These are phyloP conservation scores for Artemisia tridentata DNA, from an alignment of 129 eudicot species.

Conservation along the genomic window DNA sequence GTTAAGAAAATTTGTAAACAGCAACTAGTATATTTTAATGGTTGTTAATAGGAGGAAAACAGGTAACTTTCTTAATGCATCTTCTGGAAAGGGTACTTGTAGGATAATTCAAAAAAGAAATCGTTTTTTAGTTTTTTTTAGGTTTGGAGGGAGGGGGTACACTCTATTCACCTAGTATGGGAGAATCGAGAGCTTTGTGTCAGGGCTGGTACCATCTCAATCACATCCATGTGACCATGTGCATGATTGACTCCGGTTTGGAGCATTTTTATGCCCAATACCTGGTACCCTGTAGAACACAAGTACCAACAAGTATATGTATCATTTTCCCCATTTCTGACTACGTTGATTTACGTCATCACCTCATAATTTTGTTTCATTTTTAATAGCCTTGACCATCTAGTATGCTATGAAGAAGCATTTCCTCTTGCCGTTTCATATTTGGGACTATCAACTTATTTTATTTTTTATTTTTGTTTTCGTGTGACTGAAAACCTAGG, in stretches of 20 bases:
- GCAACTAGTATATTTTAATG: too few species aligned
- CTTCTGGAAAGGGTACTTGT: too few species aligned
- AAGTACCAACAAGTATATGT: neutral
- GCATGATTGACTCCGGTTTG: neutral
- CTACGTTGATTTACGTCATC: neutral
- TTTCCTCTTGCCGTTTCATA: too few species aligned
- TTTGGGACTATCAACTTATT: too few species aligned
- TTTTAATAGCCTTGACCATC: neutral
- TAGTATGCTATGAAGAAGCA: neutral
- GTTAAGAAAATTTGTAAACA: too few species aligned
- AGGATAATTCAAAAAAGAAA: too few species aligned
- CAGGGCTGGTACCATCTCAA: neutral
- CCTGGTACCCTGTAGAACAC: neutral
- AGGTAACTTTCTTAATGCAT: too few species aligned
- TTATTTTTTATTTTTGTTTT: too few species aligned
- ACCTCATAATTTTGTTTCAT: neutral
- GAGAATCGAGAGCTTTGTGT: neutral
- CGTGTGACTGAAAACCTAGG: too few species aligned
- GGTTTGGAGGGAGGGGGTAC: too few species aligned
- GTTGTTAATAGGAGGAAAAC: too few species aligned
- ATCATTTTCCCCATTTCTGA: neutral
- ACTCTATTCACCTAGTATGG: neutral
- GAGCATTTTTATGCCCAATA: neutral
- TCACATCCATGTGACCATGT: neutral
- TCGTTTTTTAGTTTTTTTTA: too few species aligned